phyloP scores from a whole-genome alignment of 163 green algal genomes.

The Scenedesmus sp. region DNA sequence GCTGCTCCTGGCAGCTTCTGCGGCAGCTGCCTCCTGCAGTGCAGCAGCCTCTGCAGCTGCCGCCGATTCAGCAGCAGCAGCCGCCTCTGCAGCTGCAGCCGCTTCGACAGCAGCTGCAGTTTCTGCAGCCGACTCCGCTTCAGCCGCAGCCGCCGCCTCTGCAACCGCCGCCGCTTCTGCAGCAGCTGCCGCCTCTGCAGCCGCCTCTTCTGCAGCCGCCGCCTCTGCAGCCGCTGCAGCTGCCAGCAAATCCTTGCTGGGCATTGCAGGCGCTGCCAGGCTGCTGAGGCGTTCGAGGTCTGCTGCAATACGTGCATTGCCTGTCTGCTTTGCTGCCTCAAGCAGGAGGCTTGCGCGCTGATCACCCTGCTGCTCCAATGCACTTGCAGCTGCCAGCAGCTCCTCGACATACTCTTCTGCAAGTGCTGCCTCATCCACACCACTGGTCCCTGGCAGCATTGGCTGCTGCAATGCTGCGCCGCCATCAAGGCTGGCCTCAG shows the following conservation, averaged over 20 bases:
- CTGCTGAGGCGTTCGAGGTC: slow-evolving; percentile 29
- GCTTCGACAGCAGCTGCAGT: background rate
- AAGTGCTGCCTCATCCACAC: slow-evolving; percentile 14
- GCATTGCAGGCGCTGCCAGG: background rate
- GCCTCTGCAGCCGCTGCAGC: slow-evolving; percentile 32
- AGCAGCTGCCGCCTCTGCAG: too few relatives aligned
- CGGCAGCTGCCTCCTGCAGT: too few relatives aligned
- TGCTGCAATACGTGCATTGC: background rate
- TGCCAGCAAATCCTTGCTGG: slow-evolving; percentile 3
- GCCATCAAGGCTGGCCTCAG: background rate
- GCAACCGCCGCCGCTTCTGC: background rate
- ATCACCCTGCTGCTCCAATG: slow-evolving; percentile 47
- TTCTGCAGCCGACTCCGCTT: background rate
- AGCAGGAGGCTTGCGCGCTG: slow-evolving; percentile 26
- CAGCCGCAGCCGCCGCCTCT: background rate
- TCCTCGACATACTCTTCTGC: slow-evolving; percentile 47
- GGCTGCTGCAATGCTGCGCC: background rate
- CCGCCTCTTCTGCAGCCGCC: too few relatives aligned
- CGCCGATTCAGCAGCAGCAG: background rate
- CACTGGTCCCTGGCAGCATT: background rate
- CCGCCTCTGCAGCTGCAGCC: background rate
- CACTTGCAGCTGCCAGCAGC: slow-evolving; percentile 43
- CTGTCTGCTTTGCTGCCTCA: slow-evolving; percentile 42
- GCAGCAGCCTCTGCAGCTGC: background rate
- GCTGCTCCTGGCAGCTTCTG: background rate